Evolutionary conservation across 345 rosid species (phyloP).

Genomic region (Corymbia maculata): DNA sequence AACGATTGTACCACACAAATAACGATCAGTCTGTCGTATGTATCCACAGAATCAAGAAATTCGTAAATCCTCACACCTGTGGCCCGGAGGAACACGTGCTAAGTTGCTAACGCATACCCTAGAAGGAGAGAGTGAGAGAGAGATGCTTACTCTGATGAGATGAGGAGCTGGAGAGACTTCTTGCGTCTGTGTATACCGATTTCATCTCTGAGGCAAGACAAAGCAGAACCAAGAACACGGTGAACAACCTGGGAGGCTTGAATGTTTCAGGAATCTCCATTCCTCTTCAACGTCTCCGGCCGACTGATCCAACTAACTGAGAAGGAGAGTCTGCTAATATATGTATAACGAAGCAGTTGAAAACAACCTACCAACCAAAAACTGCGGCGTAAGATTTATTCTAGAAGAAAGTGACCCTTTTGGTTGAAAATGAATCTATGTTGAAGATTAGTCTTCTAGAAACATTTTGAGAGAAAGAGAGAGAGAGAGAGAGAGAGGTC

Average conservation of each 20-base stretch:
- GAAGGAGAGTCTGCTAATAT: not conserved
- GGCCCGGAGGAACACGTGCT: not conserved
- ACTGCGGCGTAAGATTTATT: not conserved
- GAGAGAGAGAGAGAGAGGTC: not conserved
- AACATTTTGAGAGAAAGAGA: not conserved
- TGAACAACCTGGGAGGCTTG: not conserved
- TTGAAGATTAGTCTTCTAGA: not conserved
- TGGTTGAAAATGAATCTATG: not conserved
- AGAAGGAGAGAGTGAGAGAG: not conserved
- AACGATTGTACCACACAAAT: not conserved
- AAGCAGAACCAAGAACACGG: not conserved
- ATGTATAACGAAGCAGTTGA: not conserved
- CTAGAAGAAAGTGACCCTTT: not conserved
- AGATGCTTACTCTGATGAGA: slow-evolving; percentile 17
- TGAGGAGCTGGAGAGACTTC: slow-evolving; percentile 8
- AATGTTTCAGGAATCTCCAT: not conserved
- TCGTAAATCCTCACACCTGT: not conserved
- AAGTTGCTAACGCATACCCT: not conserved
- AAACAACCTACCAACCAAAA: not conserved
- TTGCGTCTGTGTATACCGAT: slow-evolving; percentile 7
- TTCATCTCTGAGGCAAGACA: not conserved
- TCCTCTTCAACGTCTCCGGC: not conserved
- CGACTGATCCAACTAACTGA: not conserved
- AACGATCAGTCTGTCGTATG: not conserved
- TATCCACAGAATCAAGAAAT: not conserved